These are phyloP conservation scores for Dysphania ambrosioides DNA, from an alignment of 148 eudicot species.

Conservation along the genomic window DNA sequence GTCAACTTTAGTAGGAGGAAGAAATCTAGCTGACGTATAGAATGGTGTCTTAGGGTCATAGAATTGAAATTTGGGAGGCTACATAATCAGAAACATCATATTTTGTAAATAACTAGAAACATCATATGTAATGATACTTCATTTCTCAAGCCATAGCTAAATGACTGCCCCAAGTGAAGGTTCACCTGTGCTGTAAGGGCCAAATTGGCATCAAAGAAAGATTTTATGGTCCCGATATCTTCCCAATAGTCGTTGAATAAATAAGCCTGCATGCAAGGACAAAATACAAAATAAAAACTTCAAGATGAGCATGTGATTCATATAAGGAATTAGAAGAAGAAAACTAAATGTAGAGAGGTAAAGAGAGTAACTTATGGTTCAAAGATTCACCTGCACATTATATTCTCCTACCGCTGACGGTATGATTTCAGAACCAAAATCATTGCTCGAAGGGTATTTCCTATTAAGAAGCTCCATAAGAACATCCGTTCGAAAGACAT, in stretches of 20 bases:
- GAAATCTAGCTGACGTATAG: conserved; percentile 83
- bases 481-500: conserved; percentile 60
- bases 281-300: background rate
- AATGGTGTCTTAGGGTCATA: conserved; percentile 91
- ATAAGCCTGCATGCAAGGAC: conserved; percentile 87
- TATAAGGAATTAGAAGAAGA: too few relatives aligned
- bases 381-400: conserved; percentile 54
- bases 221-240: conserved; percentile 90
- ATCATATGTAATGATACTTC: too few relatives aligned
- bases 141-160: too few relatives aligned
- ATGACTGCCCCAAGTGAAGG: too few relatives aligned
- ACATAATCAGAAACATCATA: conserved; percentile 18
- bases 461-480: conserved; percentile 52
- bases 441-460: conserved; percentile 59
- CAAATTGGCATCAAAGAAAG: conserved; percentile 93
- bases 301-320: background rate
- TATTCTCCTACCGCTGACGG: conserved; percentile 67
- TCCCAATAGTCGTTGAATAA: conserved; percentile 93
- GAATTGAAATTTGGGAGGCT: conserved; percentile 81
- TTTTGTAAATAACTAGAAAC: too few relatives aligned
- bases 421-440: conserved; percentile 72
- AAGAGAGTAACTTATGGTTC: background rate
- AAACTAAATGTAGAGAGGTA: background rate
- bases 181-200: conserved; percentile 91
- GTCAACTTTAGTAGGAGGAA: conserved; percentile 91